phyloP scores from a whole-genome alignment of 192 early-diverging fungal genomes.

The Mortierella hygrophila region DNA sequence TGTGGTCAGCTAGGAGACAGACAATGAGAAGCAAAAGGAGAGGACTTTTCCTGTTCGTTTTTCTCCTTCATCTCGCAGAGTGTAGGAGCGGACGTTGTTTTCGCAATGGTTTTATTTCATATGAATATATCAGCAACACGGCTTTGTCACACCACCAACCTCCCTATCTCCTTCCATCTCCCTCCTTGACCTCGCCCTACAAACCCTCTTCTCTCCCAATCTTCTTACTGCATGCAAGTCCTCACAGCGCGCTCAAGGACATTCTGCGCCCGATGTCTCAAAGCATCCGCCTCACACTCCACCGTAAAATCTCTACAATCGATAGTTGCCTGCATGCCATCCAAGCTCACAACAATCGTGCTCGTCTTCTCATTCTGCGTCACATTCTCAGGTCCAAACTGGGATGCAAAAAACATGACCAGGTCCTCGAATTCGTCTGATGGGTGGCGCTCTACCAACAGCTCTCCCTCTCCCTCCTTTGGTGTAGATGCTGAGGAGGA shows the following conservation, averaged over 20 bases:
- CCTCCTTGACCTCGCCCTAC: not conserved
- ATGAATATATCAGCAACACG: too few relatives aligned
- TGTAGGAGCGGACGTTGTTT: too few relatives aligned
- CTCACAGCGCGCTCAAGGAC: constrained; percentile 49
- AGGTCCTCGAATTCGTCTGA: constrained; percentile 45
- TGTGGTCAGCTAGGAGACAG: too few relatives aligned
- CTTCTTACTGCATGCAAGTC: constrained; percentile 36
- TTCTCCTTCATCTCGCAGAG: too few relatives aligned
- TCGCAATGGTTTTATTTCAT: too few relatives aligned
- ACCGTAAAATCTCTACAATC: constrained; percentile 36
- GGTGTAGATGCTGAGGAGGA: not conserved
- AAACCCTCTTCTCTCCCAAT: not conserved
- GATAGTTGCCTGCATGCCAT: constrained; percentile 31
- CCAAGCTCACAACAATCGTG: constrained; percentile 32
- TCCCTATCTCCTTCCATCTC: not conserved
- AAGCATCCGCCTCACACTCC: constrained; percentile 41
- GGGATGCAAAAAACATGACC: constrained; percentile 50
- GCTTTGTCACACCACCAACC: too few relatives aligned
- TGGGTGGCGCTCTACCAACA: constrained; percentile 24
- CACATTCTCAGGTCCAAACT: constrained; percentile 50
- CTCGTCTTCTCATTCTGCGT: constrained; percentile 24
- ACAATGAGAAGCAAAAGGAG: too few relatives aligned
- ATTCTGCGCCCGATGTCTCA: constrained; percentile 47
- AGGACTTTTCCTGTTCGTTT: too few relatives aligned
- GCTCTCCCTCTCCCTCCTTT: not conserved